These are phyloP conservation scores for Lycium ferocissimum DNA, from an alignment of 257 asterid genomes.

Conservation along the genomic window DNA sequence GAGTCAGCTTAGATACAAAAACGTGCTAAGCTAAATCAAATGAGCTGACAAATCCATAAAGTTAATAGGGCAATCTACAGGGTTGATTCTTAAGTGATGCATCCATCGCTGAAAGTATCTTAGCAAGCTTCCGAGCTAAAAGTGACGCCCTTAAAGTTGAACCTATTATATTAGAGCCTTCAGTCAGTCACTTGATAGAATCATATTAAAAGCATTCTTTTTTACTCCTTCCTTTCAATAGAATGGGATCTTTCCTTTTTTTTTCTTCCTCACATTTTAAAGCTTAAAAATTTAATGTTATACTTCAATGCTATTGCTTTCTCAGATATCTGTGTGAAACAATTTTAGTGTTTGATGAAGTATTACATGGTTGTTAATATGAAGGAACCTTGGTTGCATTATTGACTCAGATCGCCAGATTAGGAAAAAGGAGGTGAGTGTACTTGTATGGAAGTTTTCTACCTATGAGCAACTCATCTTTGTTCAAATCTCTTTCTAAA, in stretches of 20 bases:
- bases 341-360: not conserved
- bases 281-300: too few relatives aligned
- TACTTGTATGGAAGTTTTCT: not conserved
- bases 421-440: constrained; percentile 25
- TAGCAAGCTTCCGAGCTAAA: not conserved
- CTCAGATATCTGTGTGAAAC: not conserved
- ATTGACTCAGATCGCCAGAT: not conserved
- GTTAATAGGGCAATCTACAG: too few relatives aligned
- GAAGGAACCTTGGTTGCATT: not conserved
- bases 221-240: not conserved
- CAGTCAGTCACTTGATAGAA: not conserved
- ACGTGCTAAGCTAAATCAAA: too few relatives aligned
- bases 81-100: not conserved
- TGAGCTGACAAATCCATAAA: too few relatives aligned
- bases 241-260: not conserved
- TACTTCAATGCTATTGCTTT: too few relatives aligned
- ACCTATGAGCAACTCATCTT: not conserved
- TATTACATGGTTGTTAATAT: not conserved
- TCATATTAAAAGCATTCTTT: not conserved
- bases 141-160: not conserved
- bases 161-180: not conserved
- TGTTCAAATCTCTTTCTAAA: not conserved
- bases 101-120: not conserved
- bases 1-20: too few relatives aligned
- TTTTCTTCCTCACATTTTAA: too few relatives aligned